Base-by-base conservation (phyloP, 345 rosid species). In the Hibiscus mutabilis region DNA sequence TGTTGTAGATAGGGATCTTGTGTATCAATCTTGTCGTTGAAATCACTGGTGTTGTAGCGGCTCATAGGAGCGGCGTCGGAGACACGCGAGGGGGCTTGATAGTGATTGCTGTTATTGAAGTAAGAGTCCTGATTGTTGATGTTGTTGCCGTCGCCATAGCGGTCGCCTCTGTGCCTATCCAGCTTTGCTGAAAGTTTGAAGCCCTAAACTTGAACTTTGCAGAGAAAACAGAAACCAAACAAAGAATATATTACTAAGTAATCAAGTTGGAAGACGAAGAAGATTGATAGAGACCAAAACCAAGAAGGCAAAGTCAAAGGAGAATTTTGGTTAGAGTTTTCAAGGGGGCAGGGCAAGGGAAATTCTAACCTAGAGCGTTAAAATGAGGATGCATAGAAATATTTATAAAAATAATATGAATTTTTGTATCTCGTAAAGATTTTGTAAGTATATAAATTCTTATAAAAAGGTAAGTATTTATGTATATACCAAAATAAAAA, bases 81-180 rank as follows among this genome's bases (percentile, higher is more conserved):
- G 79, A 76, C 78, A 62, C 81, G 86, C 64, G 87, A 80, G 19
- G 91, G 84, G 0, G 81, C 83, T 76, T 86, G 78, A 19, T 82
- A 75, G 29, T 25, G 19, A 22, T 44, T 66, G 40, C 1, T 66
- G 77, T 70, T 77, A 64, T 58, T 77, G 73, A 71, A 79, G 76
- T 82, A 74, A 8, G 83, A 79, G 68, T 82, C 85, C n/a, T 81
- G 85, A 71, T 71, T 68, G 69, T 66, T 69, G 70, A 56, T 76
- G 82, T 71, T 67, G 69, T 66, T 69, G 70, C 60, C 74, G 81
- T 63, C 62, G 44, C 76, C 82, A 81, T 86, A 88, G 80, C 90
- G 95, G 75, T 86, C 91, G 47, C 82, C 87, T 76, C 91, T 70
- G 82, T 86, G 86, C 76, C 91, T 92, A 76, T 95, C 98, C 99